phyloP scores from a whole-genome alignment of 1,284 basidiomycete species.

The Ganoderma leucocontextum region DNA sequence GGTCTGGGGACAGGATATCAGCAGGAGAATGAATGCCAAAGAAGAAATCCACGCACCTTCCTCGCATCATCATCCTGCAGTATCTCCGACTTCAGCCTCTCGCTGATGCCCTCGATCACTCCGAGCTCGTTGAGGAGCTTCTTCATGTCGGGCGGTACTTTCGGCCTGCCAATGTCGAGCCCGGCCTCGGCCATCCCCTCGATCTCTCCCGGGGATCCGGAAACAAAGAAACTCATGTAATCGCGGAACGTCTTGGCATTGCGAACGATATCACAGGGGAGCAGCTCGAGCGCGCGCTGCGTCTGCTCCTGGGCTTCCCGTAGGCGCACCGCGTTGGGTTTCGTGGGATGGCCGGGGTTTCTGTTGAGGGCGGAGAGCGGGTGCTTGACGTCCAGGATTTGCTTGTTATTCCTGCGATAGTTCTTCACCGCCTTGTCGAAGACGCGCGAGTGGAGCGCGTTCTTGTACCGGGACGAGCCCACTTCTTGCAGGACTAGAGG shows the following conservation, averaged over 20 bases:
- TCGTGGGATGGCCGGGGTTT: background rate
- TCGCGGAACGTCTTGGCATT: conserved; percentile 56
- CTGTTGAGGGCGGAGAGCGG: conserved; percentile 9
- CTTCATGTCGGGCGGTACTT: conserved; percentile 49
- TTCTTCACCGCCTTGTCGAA: conserved; percentile 58
- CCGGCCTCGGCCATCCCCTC: conserved; percentile 27
- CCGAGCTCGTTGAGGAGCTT: conserved; percentile 57
- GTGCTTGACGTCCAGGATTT: conserved; percentile 27
- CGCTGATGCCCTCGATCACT: conserved; percentile 47
- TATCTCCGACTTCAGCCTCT: conserved; percentile 54
- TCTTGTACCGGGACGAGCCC: conserved; percentile 63
- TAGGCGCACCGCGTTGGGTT: conserved; percentile 15
- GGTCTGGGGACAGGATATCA: conserved; percentile 43
- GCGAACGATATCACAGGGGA: conserved; percentile 57
- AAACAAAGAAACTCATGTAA: conserved; percentile 53
- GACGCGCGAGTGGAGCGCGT: conserved; percentile 52
- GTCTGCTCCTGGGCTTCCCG: conserved; percentile 36
- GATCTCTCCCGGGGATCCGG: conserved; percentile 15
- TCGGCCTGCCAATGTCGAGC: conserved; percentile 16
- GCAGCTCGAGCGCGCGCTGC: conserved; percentile 51
- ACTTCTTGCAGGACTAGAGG: conserved; percentile 70
- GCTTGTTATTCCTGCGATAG: conserved; percentile 44
- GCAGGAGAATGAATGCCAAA: background rate
- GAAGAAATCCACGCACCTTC: conserved; percentile 46
- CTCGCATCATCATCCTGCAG: conserved; percentile 57